phyloP scores from a whole-genome alignment of 1,284 basidiomycete genomes.

The Microbotryomycetes sp. region DNA sequence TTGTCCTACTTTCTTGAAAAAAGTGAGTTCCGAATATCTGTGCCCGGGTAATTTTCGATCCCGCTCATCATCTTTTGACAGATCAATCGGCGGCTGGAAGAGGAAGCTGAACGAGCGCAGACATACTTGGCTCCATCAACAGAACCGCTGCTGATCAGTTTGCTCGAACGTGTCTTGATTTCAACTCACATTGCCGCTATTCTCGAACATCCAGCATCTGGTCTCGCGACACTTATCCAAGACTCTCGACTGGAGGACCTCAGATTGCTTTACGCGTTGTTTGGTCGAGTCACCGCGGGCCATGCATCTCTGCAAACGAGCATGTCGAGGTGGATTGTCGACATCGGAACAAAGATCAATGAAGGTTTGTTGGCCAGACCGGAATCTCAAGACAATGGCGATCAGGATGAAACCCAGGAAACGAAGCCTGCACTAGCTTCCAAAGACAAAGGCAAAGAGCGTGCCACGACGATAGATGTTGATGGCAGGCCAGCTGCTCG shows the following conservation, averaged over 20 bases:
- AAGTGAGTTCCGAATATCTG: slow-evolving; percentile 48
- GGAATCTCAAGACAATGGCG: slow-evolving; percentile 38
- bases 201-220: slow-evolving; percentile 74
- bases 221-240: slow-evolving; percentile 83
- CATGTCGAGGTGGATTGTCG: slow-evolving; percentile 67
- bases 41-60: not conserved
- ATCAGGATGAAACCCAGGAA: slow-evolving; percentile 42
- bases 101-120: slow-evolving; percentile 80
- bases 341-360: slow-evolving; percentile 77
- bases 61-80: slow-evolving; percentile 43
- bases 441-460: slow-evolving; percentile 26
- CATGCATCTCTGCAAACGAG: slow-evolving; percentile 59
- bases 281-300: slow-evolving; percentile 62
- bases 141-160: slow-evolving; percentile 59
- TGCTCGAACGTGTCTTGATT: slow-evolving; percentile 73
- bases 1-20: slow-evolving; percentile 71
- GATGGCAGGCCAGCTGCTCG: slow-evolving; percentile 51
- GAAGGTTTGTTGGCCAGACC: slow-evolving; percentile 32
- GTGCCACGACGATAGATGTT: slow-evolving; percentile 46
- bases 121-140: slow-evolving; percentile 82
- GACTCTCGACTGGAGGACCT: slow-evolving; percentile 70
- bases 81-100: slow-evolving; percentile 74
- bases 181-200: slow-evolving; percentile 68
- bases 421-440: slow-evolving; percentile 37
- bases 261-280: slow-evolving; percentile 72